phyloP scores from a whole-genome alignment of 106 monocot genomes.

The Allium fistulosum region DNA sequence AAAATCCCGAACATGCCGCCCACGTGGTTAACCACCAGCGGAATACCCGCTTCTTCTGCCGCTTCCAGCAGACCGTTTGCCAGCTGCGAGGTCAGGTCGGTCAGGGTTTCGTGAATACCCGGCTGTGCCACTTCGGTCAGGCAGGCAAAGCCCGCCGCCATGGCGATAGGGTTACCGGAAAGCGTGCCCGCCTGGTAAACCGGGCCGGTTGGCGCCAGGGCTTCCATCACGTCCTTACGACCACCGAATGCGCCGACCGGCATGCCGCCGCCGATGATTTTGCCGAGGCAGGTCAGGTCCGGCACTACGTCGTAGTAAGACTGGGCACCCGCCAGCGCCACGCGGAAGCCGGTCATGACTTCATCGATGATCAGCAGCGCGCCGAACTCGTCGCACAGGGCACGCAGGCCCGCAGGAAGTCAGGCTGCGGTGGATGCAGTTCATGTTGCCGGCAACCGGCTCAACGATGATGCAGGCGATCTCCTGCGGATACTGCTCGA shows the following conservation, averaged over 20 bases:
- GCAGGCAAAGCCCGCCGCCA: neutral
- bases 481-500: neutral
- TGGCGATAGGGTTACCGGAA: constrained; percentile 4
- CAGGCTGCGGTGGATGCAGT: no score
- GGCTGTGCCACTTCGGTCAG: neutral
- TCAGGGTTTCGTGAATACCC: neutral
- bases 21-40: neutral
- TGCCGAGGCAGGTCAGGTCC: no score
- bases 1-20: neutral
- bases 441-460: neutral
- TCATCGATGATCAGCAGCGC: constrained; percentile 4
- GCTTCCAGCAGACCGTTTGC: neutral
- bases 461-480: constrained; percentile 5
- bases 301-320: neutral
- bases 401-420: neutral
- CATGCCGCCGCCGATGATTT: neutral
- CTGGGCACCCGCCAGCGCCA: neutral
- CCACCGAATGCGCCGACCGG: neutral
- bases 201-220: neutral
- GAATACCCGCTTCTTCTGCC: neutral
- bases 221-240: neutral
- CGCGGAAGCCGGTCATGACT: constrained; percentile 7
- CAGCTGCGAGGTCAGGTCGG: neutral
- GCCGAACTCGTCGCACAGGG: neutral
- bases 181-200: constrained; percentile 11